phyloP scores from a whole-genome alignment of 768 basidiomycete species.

The Pleurotus eryngii region DNA sequence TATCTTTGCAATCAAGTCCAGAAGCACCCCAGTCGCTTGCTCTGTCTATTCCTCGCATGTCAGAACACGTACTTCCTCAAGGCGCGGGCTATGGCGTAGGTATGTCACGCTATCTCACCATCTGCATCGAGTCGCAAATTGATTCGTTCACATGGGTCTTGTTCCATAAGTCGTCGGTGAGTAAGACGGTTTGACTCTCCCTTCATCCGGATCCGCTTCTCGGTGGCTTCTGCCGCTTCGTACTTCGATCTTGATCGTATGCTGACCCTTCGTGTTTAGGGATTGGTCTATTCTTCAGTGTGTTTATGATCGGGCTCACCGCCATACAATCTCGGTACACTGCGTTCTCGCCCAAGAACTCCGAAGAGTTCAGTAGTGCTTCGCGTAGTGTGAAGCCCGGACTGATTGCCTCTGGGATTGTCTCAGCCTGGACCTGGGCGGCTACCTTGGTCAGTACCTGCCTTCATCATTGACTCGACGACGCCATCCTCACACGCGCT shows the following conservation, averaged over 20 bases:
- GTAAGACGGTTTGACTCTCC: background rate
- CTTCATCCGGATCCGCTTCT: background rate
- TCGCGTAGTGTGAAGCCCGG: slow-evolving; percentile 87
- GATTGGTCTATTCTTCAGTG: slow-evolving; percentile 86
- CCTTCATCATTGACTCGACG: background rate
- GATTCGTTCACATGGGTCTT: too few species aligned
- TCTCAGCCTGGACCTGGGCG: slow-evolving; percentile 91
- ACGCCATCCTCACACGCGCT: too few species aligned
- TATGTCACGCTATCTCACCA: slow-evolving; percentile 6
- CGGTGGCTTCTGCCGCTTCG: background rate
- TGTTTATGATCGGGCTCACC: slow-evolving; percentile 74
- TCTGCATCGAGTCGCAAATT: too few species aligned
- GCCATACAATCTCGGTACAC: slow-evolving; percentile 85
- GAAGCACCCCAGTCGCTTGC: background rate
- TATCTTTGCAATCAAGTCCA: background rate
- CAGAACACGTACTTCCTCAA: slow-evolving; percentile 58
- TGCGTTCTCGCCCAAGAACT: slow-evolving; percentile 68
- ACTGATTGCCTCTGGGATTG: slow-evolving; percentile 89
- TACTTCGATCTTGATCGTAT: too few species aligned
- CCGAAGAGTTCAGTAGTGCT: slow-evolving; percentile 83
- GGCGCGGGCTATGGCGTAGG: slow-evolving; percentile 74
- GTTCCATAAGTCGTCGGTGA: slow-evolving; percentile 10
- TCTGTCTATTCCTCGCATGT: slow-evolving; percentile 1
- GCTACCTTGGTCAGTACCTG: slow-evolving; percentile 56
- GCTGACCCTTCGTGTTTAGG: slow-evolving; percentile 37